Base-by-base conservation (phyloP, 2,329 filamentous ascomycete genomes). In the Fusarium albidum region DNA sequence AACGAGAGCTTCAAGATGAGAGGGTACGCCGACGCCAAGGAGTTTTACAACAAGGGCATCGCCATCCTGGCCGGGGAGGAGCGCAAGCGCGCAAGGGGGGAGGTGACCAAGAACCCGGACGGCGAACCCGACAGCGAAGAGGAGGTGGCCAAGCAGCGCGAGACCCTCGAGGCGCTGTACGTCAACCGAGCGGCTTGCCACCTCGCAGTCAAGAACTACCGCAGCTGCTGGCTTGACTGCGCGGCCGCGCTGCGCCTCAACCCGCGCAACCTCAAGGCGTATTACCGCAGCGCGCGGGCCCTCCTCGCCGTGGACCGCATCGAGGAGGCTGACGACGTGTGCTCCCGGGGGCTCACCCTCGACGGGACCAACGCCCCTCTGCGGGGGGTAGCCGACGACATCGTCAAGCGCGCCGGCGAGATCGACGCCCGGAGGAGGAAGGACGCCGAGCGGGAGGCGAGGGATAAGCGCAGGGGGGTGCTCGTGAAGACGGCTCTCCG, bases 21-120 rank as follows among this genome's bases (percentile, higher is more conserved):
- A 72, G 80, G 85, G 40, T 96, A 89, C 86, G 79, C 74, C 21
- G 92, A 98, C 72, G 95, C 93, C 5, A 88, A 89, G 69, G 92
- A 96, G 72, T 97, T 93, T 72, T 99, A 99, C 72, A 85, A 83
- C 26, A 95, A 96, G 76, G 93, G 88, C n/a, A 81, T 97, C 45
- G 78, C 84, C 10, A 84, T 96, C 7, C 75, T 97, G 14, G 79
- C 82, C 10, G 77, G 77, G 6, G 88, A 90, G 72, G 83, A 91
- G 69, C 73, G 75, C 49, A 82, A 82, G 60, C 77, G 84, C 21
- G 75, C 76, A 49, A 71, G 48, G 55, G 79, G 73, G 9, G 71
- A 73, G 56, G 42, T 61, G 26, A 74, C 69, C 3, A 62, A 47
- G 53, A 63, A 67, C 29, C 63, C 63, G 6, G 71, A 71, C 14